A percentile compares a stretch with the other conserved stretches of the same genome.
These are phyloP conservation scores for Cenchrus purpureus DNA, from an alignment of 176 grass and related monocot species.

Conservation along the genomic window DNA sequence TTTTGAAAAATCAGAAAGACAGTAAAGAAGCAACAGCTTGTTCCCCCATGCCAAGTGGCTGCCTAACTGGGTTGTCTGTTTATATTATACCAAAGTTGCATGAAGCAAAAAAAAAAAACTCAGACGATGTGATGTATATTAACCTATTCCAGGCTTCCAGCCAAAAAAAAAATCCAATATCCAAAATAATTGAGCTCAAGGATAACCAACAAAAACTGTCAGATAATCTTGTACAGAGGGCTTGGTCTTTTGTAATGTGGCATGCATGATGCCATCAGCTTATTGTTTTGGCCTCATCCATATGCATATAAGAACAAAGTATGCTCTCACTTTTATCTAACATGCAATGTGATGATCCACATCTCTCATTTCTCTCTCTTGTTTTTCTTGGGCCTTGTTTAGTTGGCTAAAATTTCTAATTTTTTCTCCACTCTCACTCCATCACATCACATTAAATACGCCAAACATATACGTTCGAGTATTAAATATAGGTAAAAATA, in stretches of 20 bases:
- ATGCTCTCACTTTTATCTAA: neutral
- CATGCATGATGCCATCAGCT: conserved; percentile 29
- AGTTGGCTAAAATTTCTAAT: no score
- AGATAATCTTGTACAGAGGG: neutral
- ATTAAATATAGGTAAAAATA: no score
- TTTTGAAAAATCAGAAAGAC: neutral
- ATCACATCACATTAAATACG: no score
- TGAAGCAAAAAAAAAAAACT: neutral
- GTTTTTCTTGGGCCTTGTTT: neutral
- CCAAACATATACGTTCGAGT: no score
- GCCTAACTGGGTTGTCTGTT: neutral
- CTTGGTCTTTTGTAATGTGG: neutral
- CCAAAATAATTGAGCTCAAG: conserved; percentile 33
- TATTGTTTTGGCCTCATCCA: conserved; percentile 5
- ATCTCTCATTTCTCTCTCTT: conserved; percentile 14
- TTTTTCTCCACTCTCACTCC: no score
- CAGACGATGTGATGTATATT: neutral
- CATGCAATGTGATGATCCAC: conserved; percentile 11
- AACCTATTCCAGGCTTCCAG: neutral
- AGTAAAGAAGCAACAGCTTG: neutral
- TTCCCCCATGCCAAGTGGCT: neutral
- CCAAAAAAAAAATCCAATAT: conserved; percentile 2
- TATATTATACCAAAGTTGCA: neutral
- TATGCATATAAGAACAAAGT: neutral
- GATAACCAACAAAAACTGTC: neutral